Evolutionary conservation across 1,284 basidiomycete species (phyloP).

Genomic region (Fomitiporia mediterranea): DNA sequence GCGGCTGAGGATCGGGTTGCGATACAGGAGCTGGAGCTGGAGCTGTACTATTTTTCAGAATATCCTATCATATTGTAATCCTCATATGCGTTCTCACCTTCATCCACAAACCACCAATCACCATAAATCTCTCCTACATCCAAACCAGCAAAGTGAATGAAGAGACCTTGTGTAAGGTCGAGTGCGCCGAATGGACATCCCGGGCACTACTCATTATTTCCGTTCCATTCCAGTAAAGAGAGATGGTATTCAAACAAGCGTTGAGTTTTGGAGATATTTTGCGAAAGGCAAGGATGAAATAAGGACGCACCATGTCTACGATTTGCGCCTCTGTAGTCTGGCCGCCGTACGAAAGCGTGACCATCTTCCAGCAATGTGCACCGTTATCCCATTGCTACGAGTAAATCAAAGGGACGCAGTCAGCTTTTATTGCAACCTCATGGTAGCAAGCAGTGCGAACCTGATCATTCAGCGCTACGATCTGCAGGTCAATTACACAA

Average conservation of each 20-base stretch:
- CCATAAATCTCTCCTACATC: constrained; percentile 35
- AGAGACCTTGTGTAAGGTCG: constrained; percentile 46
- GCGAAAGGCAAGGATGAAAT: constrained; percentile 11
- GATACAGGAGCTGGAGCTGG: background rate
- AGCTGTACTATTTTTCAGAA: too few species aligned
- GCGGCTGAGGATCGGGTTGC: background rate
- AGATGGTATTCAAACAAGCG: background rate
- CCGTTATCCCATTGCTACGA: constrained; percentile 31
- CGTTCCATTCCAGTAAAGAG: constrained; percentile 1
- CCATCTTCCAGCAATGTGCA: constrained; percentile 42
- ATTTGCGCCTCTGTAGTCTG: constrained; percentile 41
- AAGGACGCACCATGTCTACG: constrained; percentile 35
- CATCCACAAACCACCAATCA: constrained; percentile 34
- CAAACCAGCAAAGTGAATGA: constrained; percentile 37
- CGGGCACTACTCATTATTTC: constrained; percentile 37
- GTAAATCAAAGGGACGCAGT: background rate
- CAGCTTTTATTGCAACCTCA: too few species aligned
- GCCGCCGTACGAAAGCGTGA: constrained; percentile 44
- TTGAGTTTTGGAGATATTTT: too few species aligned
- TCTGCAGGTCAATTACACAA: constrained; percentile 24
- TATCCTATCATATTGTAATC: too few species aligned
- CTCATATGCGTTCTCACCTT: constrained; percentile 7
- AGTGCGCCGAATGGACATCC: constrained; percentile 40
- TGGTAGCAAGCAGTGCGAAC: constrained; percentile 27
- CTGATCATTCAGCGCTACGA: constrained; percentile 36